phyloP scores from a whole-genome alignment of 1,284 basidiomycete genomes.

The Ustilago esculenta region DNA sequence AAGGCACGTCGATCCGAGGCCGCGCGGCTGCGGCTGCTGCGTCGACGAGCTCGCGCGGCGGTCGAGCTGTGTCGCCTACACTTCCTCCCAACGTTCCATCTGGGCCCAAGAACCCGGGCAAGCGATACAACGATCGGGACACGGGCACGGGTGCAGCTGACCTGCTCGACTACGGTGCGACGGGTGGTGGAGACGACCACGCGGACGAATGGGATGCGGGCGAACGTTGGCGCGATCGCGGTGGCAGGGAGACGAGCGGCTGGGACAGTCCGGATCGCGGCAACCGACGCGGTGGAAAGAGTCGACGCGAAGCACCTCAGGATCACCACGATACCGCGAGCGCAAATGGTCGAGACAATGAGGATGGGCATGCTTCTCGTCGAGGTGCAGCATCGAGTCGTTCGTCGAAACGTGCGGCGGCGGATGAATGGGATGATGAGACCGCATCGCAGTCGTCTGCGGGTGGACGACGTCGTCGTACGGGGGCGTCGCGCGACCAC shows the following conservation, averaged over 20 bases:
- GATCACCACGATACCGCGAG: conserved; percentile 12
- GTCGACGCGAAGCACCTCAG: too few species aligned
- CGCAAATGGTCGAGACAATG: conserved; percentile 1
- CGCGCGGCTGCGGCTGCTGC: conserved; percentile 31
- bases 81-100: conserved; percentile 52
- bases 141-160: conserved; percentile 55
- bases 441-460: conserved; percentile 32
- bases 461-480: conserved; percentile 9
- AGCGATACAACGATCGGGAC: conserved; percentile 63
- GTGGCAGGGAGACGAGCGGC: conserved; percentile 1
- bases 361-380: conserved; percentile 4
- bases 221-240: conserved; percentile 7
- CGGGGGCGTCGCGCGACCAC: background rate
- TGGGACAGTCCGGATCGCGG: conserved; percentile 16
- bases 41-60: conserved; percentile 3
- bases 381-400: conserved; percentile 10
- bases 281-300: conserved; percentile 29
- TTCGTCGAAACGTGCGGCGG: conserved; percentile 11
- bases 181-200: conserved; percentile 14
- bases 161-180: conserved; percentile 61
- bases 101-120: conserved; percentile 53
- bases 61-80: conserved; percentile 34
- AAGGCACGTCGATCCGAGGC: conserved; percentile 39
- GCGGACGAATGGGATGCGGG: conserved; percentile 23
- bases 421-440: conserved; percentile 31